Evolutionary conservation across 495 filamentous ascomycete genomes (phyloP).

Genomic region (Copromyces sp.): DNA sequence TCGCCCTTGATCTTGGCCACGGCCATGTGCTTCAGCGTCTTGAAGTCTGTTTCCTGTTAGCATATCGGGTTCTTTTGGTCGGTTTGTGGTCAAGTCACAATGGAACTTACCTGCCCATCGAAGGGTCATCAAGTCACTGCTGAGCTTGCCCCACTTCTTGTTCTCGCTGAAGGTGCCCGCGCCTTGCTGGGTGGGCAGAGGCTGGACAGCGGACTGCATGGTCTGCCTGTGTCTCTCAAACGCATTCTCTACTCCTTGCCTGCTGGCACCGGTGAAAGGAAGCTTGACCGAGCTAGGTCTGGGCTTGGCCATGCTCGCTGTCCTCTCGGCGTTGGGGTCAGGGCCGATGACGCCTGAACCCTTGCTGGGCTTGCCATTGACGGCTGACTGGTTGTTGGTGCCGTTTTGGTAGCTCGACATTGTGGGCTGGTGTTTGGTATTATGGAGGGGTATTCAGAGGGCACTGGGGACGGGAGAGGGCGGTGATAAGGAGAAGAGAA

Average conservation of each 20-base stretch:
- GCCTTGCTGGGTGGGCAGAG: slow-evolving; percentile 56
- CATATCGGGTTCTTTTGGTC: too few species aligned
- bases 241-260: slow-evolving; percentile 33
- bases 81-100: too few species aligned
- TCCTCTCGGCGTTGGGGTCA: neutral
- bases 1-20: slow-evolving; percentile 35
- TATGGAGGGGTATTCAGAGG: neutral
- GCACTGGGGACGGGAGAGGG: neutral
- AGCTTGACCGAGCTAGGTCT: slow-evolving; percentile 10
- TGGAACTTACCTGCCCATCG: slow-evolving; percentile 28
- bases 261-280: slow-evolving; percentile 20
- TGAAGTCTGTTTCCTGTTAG: slow-evolving; percentile 33
- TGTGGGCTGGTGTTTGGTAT: neutral
- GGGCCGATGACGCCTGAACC: neutral
- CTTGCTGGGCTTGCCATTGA: slow-evolving; percentile 4
- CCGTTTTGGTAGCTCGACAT: slow-evolving; percentile 10
- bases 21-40: slow-evolving; percentile 28
- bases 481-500: neutral
- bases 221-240: slow-evolving; percentile 56
- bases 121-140: slow-evolving; percentile 53
- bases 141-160: slow-evolving; percentile 40
- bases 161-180: slow-evolving; percentile 41
- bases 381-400: neutral
- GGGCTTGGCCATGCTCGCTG: slow-evolving; percentile 17
- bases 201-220: slow-evolving; percentile 52